Evolutionary conservation across 352 stramenopile species (phyloP).

Genomic region (Hyaloperonospora brassicae): DNA sequence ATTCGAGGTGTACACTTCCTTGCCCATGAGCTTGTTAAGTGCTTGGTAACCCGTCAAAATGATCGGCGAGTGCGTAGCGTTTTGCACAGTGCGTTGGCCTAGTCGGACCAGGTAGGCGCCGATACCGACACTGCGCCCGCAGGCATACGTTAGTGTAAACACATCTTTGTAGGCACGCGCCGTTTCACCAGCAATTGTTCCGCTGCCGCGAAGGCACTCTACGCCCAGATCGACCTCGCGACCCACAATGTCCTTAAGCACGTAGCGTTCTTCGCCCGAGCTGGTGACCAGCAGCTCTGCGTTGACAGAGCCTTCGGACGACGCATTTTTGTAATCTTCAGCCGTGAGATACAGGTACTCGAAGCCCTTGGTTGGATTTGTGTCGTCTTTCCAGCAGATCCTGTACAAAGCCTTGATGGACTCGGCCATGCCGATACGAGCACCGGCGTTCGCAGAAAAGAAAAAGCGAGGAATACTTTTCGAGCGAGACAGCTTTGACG

Average conservation of each 20-base stretch:
- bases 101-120: conserved; percentile 99
- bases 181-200: conserved; percentile 98
- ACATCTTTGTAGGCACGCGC: conserved; percentile 97
- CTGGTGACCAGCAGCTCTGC: conserved; percentile 56
- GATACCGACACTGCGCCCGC: conserved; percentile 98
- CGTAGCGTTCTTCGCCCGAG: conserved; percentile 84
- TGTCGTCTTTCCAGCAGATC: conserved; percentile 95
- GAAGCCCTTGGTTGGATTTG: conserved; percentile 96
- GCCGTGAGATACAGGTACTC: conserved; percentile 97
- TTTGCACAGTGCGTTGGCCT: conserved; percentile 99
- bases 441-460: conserved; percentile 98
- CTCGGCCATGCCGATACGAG: conserved; percentile 97
- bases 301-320: conserved; percentile 86
- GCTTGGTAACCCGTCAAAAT: conserved; percentile 99
- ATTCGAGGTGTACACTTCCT: conserved; percentile 99
- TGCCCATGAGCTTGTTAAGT: conserved; percentile 99
- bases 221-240: conserved; percentile 97
- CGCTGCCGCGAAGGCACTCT: conserved; percentile 98
- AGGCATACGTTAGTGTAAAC: conserved; percentile 99
- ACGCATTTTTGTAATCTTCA: conserved; percentile 91
- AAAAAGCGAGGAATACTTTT: conserved; percentile 95
- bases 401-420: conserved; percentile 97
- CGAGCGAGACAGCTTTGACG: conserved; percentile 91
- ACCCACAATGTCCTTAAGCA: conserved; percentile 97
- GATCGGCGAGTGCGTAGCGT: conserved; percentile 94